Evolutionary conservation across 2,329 filamentous ascomycete genomes (phyloP).

Genomic region (Alternaria sp.): DNA sequence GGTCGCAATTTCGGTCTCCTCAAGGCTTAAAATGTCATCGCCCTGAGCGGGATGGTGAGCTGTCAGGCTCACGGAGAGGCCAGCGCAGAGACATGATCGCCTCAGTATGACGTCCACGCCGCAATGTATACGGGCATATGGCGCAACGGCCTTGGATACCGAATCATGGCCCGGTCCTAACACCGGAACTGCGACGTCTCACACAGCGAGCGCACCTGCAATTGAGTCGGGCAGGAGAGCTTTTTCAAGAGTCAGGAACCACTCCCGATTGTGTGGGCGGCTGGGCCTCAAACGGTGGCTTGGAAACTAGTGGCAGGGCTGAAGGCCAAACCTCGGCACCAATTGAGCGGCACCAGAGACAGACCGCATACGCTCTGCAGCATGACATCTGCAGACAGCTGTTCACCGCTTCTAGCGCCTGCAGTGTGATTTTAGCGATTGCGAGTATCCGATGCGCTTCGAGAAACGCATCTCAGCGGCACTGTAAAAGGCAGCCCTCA

Average conservation of each 20-base stretch:
- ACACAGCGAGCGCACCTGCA: conserved; percentile 6
- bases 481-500: conserved; percentile 7
- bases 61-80: conserved; percentile 34
- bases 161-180: conserved; percentile 4
- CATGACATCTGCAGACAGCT: conserved; percentile 46
- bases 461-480: not conserved
- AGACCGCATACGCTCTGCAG: conserved; percentile 34
- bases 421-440: conserved; percentile 9
- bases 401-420: conserved; percentile 38
- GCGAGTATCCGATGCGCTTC: not conserved
- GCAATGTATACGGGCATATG: conserved; percentile 6
- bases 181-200: conserved; percentile 1
- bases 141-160: conserved; percentile 4
- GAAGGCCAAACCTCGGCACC: conserved; percentile 38
- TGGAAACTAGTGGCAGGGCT: conserved; percentile 31
- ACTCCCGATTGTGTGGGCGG: conserved; percentile 31
- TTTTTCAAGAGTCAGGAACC: conserved; percentile 41
- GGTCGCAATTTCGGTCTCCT: not conserved
- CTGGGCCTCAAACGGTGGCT: conserved; percentile 41
- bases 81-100: conserved; percentile 25
- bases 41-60: conserved; percentile 29
- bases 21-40: not conserved
- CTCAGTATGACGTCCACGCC: conserved; percentile 23
- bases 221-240: conserved; percentile 13
- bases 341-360: conserved; percentile 19